A percentile compares a stretch with the other conserved stretches of the same genome.
These are phyloP conservation scores for Debaryomyces fabryi DNA, from an alignment of 1,139 yeast genomes.

Conservation along the genomic window DNA sequence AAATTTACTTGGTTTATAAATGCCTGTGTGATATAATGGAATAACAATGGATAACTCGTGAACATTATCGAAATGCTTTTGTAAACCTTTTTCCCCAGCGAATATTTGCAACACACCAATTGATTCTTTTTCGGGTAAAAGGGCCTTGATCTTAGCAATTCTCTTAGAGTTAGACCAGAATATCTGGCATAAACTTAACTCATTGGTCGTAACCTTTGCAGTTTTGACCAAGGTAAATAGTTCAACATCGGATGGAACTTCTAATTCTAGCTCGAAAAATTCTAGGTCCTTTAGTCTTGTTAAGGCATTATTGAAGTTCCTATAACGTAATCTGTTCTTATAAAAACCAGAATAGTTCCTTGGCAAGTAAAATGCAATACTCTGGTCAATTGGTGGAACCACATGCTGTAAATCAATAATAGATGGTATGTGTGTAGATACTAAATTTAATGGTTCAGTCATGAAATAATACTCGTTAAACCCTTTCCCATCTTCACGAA, in stretches of 20 bases:
- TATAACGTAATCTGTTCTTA: slow-evolving; percentile 56
- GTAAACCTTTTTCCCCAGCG: slow-evolving; percentile 68
- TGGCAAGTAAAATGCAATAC: slow-evolving; percentile 79
- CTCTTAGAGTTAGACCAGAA: slow-evolving; percentile 70
- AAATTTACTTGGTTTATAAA: slow-evolving; percentile 56
- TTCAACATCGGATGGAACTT: slow-evolving; percentile 71
- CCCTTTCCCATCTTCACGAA: slow-evolving; percentile 24
- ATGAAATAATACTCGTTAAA: slow-evolving; percentile 70
- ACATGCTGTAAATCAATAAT: slow-evolving; percentile 81
- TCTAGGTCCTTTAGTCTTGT: slow-evolving; percentile 75
- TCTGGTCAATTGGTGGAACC: slow-evolving; percentile 78
- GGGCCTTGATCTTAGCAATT: slow-evolving; percentile 76
- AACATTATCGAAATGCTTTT: slow-evolving; percentile 58
- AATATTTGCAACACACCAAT: slow-evolving; percentile 78
- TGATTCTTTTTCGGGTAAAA: slow-evolving; percentile 66
- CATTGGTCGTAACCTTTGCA: slow-evolving; percentile 52
- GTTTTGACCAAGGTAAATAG: slow-evolving; percentile 58
- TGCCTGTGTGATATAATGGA: slow-evolving; percentile 78
- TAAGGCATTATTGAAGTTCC: slow-evolving; percentile 76
- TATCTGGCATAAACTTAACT: slow-evolving; percentile 71
- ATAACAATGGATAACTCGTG: slow-evolving; percentile 77
- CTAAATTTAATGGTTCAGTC: slow-evolving; percentile 69
- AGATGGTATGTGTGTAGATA: slow-evolving; percentile 86
- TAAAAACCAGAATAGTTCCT: slow-evolving; percentile 82
- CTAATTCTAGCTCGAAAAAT: slow-evolving; percentile 73